Percentiles rank a stretch among this genome's conserved stretches.
Evolutionary conservation across 169 alveolate genomes (phyloP).

Genomic region (Amoebophrya sp.): DNA sequence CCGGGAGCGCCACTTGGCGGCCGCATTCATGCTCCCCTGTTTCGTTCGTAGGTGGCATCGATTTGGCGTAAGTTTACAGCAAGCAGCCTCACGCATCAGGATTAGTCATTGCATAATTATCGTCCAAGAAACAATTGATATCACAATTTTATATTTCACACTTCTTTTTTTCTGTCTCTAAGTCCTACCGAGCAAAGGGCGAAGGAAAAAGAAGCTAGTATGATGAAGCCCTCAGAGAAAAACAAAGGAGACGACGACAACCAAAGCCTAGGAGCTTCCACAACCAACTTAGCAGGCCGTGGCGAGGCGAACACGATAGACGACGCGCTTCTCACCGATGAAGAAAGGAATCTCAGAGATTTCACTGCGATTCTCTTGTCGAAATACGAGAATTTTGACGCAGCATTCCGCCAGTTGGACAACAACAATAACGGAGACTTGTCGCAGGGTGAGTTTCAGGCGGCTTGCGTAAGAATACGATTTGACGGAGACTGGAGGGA

Average conservation of each 20-base stretch:
- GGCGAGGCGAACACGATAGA: not conserved
- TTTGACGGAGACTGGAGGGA: not conserved
- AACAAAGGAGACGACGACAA: not conserved
- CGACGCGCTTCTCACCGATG: no score
- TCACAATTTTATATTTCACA: no score
- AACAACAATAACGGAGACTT: not conserved
- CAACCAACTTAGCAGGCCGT: not conserved
- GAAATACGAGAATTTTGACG: not conserved
- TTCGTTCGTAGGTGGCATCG: no score
- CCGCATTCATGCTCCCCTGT: no score
- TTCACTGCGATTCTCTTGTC: not conserved
- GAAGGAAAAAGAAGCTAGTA: no score
- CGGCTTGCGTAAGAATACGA: not conserved
- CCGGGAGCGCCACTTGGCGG: no score
- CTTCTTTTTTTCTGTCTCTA: no score
- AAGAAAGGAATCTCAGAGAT: not conserved
- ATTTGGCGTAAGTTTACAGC: no score
- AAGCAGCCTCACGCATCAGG: no score
- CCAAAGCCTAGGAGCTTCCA: not conserved
- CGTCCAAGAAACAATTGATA: no score
- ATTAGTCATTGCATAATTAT: no score
- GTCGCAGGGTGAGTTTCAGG: not conserved
- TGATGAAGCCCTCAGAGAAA: not conserved
- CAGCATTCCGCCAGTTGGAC: not conserved
- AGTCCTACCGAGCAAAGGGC: no score